Conservation (phyloP, 2,329 filamentous ascomycete genomes). For the Lachnellula subtilissima region DNA sequence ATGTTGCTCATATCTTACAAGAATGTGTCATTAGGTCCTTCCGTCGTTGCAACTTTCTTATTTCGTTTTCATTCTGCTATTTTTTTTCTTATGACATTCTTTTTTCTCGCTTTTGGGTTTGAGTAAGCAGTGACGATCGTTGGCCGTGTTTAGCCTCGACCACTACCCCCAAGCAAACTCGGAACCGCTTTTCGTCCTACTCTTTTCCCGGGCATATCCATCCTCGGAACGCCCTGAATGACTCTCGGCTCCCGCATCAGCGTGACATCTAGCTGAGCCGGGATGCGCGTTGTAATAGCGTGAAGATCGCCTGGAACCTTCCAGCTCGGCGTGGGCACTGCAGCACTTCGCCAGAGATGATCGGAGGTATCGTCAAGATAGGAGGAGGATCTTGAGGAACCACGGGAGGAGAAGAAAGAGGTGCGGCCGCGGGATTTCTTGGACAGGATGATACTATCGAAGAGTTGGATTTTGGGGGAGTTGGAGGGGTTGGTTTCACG, state of each 20-base stretch:
- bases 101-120: too few species aligned
- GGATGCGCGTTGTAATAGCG: conserved; percentile 59
- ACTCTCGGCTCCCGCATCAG: conserved; percentile 90
- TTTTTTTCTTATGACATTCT: too few species aligned
- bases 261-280: conserved; percentile 75
- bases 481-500: conserved; percentile 61
- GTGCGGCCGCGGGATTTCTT: conserved; percentile 63
- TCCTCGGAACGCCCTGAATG: conserved; percentile 78
- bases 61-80: too few species aligned
- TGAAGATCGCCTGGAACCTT: conserved; percentile 61
- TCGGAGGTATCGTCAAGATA: conserved; percentile 71
- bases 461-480: conserved; percentile 66
- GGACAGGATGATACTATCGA: conserved; percentile 78
- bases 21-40: too few species aligned
- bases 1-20: too few species aligned
- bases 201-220: conserved; percentile 32
- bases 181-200: conserved; percentile 33
- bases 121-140: too few species aligned
- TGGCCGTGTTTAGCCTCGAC: not conserved
- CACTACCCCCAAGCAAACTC: conserved; percentile 28
- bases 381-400: conserved; percentile 36
- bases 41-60: too few species aligned
- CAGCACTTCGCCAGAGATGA: conserved; percentile 71
- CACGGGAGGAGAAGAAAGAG: conserved; percentile 42
- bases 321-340: conserved; percentile 54